These are phyloP conservation scores for Torulaspora pretoriensis DNA, from an alignment of 1,139 yeast species.

Conservation along the genomic window DNA sequence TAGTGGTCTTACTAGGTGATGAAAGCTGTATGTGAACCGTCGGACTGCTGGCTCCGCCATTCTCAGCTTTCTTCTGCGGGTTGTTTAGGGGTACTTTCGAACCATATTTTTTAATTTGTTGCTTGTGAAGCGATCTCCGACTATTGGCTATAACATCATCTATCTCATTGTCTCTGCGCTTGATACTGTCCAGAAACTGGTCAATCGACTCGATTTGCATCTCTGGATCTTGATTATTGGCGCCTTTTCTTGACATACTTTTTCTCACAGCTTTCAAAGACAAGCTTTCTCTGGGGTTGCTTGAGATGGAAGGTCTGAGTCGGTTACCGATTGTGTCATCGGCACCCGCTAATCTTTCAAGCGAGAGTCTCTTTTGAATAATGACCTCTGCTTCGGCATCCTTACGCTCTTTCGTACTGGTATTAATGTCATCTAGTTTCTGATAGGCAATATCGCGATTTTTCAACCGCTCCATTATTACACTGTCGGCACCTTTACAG, in stretches of 20 bases:
- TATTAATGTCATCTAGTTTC: conserved; percentile 62
- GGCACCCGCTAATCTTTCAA: conserved; percentile 28
- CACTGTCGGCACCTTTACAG: conserved; percentile 95
- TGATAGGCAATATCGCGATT: conserved; percentile 54
- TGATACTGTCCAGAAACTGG: conserved; percentile 47
- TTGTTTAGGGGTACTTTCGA: conserved; percentile 24
- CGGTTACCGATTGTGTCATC: conserved; percentile 20
- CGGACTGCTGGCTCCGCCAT: conserved; percentile 1
- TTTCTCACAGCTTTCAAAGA: conserved; percentile 35
- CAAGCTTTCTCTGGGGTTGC: conserved; percentile 38
- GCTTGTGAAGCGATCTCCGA: conserved; percentile 58
- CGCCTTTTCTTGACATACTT: conserved; percentile 27
- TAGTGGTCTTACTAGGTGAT: conserved; percentile 7
- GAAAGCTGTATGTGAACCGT: not conserved
- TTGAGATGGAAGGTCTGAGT: conserved; percentile 20
- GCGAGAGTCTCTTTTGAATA: conserved; percentile 46
- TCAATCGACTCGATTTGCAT: conserved; percentile 49
- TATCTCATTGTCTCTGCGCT: conserved; percentile 51
- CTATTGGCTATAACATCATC: conserved; percentile 57
- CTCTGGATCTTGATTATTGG: conserved; percentile 33
- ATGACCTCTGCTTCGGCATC: conserved; percentile 78
- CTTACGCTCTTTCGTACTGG: conserved; percentile 59
- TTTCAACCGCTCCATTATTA: conserved; percentile 72
- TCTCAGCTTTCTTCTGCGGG: conserved; percentile 15
- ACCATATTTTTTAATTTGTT: conserved; percentile 56